phyloP scores from a whole-genome alignment of 2,329 filamentous ascomycete genomes.

The Rhynchosporium secalis region DNA sequence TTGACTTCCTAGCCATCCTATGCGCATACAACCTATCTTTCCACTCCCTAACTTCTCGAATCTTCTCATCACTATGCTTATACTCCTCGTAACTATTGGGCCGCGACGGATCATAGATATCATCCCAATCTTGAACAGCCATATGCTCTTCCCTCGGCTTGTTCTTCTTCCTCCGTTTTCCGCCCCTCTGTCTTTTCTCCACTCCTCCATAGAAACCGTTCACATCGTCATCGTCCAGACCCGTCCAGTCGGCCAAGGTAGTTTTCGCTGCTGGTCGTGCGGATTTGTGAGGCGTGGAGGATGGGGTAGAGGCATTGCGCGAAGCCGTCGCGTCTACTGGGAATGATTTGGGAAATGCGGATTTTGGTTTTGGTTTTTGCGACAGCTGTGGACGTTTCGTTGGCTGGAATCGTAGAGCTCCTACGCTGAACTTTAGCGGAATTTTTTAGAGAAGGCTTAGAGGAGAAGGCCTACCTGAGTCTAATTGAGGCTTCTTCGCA shows the following conservation, averaged over 20 bases:
- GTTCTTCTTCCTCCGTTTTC: slow-evolving; percentile 64
- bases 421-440: slow-evolving; percentile 50
- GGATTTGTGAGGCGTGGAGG: slow-evolving; percentile 37
- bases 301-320: slow-evolving; percentile 36
- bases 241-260: slow-evolving; percentile 79
- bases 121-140: slow-evolving; percentile 75
- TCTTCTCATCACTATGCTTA: slow-evolving; percentile 78
- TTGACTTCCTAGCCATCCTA: slow-evolving; percentile 52
- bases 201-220: slow-evolving; percentile 58
- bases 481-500: slow-evolving; percentile 60
- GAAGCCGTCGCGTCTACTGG: slow-evolving; percentile 32
- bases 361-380: slow-evolving; percentile 62
- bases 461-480: slow-evolving; percentile 55
- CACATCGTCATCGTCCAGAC: slow-evolving; percentile 76
- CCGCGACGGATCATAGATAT: slow-evolving; percentile 80
- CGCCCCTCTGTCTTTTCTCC: slow-evolving; percentile 69
- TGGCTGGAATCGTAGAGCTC: slow-evolving; percentile 81
- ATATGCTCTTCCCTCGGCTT: slow-evolving; percentile 67
- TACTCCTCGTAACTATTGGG: slow-evolving; percentile 87
- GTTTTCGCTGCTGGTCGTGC: slow-evolving; percentile 57
- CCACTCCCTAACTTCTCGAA: slow-evolving; percentile 80
- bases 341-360: slow-evolving; percentile 53
- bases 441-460: slow-evolving; percentile 35
- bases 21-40: slow-evolving; percentile 78
- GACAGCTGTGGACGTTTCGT: slow-evolving; percentile 74